These are phyloP conservation scores for Tricholoma hemisulphureum DNA, from an alignment of 768 basidiomycete species.

Conservation along the genomic window DNA sequence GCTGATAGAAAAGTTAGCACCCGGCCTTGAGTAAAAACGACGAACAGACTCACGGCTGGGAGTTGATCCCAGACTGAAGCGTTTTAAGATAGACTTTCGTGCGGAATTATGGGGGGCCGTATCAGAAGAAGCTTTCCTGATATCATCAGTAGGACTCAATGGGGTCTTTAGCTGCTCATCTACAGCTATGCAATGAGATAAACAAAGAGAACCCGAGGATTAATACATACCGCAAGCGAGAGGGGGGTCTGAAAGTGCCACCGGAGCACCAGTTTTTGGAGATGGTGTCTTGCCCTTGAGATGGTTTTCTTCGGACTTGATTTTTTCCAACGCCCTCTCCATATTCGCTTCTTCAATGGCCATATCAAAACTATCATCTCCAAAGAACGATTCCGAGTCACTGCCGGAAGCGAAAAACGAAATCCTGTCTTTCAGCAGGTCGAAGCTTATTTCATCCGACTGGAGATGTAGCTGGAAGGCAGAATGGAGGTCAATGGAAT, in stretches of 20 bases:
- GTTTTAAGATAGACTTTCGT: not conserved
- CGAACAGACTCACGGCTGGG: not conserved
- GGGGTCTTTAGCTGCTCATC: not conserved
- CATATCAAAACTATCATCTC: conserved; percentile 43
- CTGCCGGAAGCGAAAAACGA: conserved; percentile 40
- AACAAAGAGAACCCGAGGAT: not conserved
- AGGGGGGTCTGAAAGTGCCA: not conserved
- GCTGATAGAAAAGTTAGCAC: not conserved
- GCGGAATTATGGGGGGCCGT: not conserved
- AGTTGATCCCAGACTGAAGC: not conserved
- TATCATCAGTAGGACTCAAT: not conserved
- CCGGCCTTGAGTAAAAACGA: not conserved
- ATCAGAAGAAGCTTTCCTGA: not conserved
- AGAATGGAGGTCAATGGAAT: conserved; percentile 45
- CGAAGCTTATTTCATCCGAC: conserved; percentile 47
- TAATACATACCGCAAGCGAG: not conserved
- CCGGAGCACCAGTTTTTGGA: not conserved
- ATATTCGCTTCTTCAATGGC: conserved; percentile 23
- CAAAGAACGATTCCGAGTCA: conserved; percentile 35
- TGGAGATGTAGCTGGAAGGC: conserved; percentile 49
- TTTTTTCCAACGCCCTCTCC: conserved; percentile 17
- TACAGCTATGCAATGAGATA: not conserved
- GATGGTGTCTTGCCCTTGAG: not conserved
- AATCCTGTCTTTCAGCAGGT: conserved; percentile 51
- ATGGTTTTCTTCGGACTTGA: conserved; percentile 7